Base-by-base conservation (phyloP, 1,139 yeast genomes). In the Yamadazyma taylorii region DNA sequence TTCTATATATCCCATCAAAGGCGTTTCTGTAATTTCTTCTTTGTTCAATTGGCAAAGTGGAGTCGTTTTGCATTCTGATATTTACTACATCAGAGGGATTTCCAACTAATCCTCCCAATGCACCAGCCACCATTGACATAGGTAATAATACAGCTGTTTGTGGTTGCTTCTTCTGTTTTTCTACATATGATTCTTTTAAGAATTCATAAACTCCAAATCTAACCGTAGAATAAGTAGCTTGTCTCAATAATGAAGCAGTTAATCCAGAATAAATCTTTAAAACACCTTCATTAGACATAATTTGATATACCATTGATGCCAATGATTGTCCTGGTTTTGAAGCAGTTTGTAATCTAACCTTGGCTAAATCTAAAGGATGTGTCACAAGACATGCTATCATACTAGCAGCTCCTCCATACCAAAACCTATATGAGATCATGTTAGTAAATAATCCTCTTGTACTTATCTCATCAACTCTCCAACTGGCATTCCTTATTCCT, bases 21-120 rank as follows among this genome's bases (percentile, higher is more conserved):
- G 94, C 95, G 60, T 88, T 82, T 42, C 74, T 72, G 56, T 88
- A 88, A 56, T 85, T 80, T 55, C 96, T 74, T 58, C 90, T 74
- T 50, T 79, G 73, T 3, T 70, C 81, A 4, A 62, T 40, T 3
- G 92, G 86, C 43, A 85, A 69, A 0, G 89, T 65, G 5, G 84
- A 77, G 55, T 88, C 96, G 58, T 87, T 88, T 60, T 88, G 96
- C 96, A 88, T 88, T 60, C 96, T 76, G 44, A 88, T 85, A 51
- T 88, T 88, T 30, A 86, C 88, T 17, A 88, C 85, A 59, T 88
- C 96, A 2, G 94, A 80, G 2, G 96, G 95, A 53, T 87, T 88
- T 19, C 96, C 96, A 2, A 85, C 82, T 25, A 86, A 62, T 7
- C 95, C 95, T 39, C 96, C 96, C 38, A 81, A 61, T 19, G 83